Evolutionary conservation across 176 grass and related monocot genomes (phyloP), one percentile per base, ranked within the genome.

Genomic region (Carex littledalei): DNA sequence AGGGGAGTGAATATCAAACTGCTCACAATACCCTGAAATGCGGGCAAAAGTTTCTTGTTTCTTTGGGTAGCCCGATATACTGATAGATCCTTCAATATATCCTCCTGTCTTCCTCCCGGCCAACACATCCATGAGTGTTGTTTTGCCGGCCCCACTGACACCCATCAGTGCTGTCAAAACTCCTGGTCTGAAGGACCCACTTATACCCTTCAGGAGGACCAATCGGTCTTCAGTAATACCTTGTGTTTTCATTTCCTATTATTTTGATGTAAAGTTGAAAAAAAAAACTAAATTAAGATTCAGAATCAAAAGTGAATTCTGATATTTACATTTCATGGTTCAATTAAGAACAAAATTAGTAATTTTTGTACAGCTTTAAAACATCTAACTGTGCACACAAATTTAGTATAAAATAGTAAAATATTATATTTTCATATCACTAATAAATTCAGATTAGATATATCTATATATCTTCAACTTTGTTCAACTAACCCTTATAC

Each of bases 61-160:
- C 80, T 89, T 89, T 29, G 90, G 87, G 39, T 86, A 91, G 13
- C 90, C 90, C 11, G 90, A 89, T 21, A 92, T 86, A 45, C 7
- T 65, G n/a, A 89, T 92, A 79, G 67, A 66, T 84, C 90, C 90
- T 56, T 92, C 87, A 12, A 89, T 89, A 43, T 92, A 92, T 50
- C 87, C 90, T 77, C 87, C 87, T 15, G 90, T 92, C 86, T 92
- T 92, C 69, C 87, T 65, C 47, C 87, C 87, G 9, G 90, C 87
- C 32, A 92, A 84, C 22, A 92, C 90, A 89, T 92, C 90, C 90
- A 92, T 87, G 6, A 92, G 29, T 53, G 90, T 92, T 63, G 90
- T 92, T 81, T 92, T 92, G n/a, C 87, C 90, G 6, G 90, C 90
- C 41, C 87, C 87, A 67, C 90, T 91, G 29, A 91, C 90, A 60